Conservation (phyloP, 257 asterid genomes). For the Nicotiana sylvestris region DNA sequence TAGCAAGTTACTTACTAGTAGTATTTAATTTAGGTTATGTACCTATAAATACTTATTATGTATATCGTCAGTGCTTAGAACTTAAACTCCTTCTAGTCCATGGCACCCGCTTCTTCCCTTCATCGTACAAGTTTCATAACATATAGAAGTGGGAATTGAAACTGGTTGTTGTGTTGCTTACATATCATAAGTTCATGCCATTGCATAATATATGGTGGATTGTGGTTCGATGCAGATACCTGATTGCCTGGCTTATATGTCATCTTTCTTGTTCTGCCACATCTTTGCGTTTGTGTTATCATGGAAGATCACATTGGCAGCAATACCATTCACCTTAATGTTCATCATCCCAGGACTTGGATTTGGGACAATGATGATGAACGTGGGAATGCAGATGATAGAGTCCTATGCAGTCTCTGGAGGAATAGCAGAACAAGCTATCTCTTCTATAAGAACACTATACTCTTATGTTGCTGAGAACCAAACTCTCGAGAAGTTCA, state of each 20-base stretch:
- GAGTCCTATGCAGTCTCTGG: slow-evolving; percentile 70
- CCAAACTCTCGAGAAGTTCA: slow-evolving; percentile 54
- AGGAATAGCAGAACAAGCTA: slow-evolving; percentile 74
- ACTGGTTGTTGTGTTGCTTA: background rate
- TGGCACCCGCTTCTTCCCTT: background rate
- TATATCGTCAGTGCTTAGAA: no score
- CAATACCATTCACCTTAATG: slow-evolving; percentile 66
- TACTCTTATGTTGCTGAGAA: slow-evolving; percentile 71
- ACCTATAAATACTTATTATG: no score
- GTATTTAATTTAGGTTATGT: no score
- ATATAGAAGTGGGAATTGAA: background rate
- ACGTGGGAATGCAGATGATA: slow-evolving; percentile 50
- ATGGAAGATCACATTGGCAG: slow-evolving; percentile 73
- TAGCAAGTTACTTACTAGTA: no score
- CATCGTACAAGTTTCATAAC: background rate
- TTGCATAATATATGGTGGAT: background rate
- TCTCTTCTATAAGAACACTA: slow-evolving; percentile 60
- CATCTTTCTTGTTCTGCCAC: slow-evolving; percentile 78
- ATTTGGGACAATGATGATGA: slow-evolving; percentile 74
- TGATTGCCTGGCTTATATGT: slow-evolving; percentile 69
- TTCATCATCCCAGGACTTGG: slow-evolving; percentile 77
- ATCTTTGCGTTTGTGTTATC: slow-evolving; percentile 61
- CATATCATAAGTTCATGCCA: background rate
- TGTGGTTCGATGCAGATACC: slow-evolving; percentile 49
- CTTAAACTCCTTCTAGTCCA: no score